Evolutionary conservation across 768 basidiomycete genomes (phyloP).

Genomic region (Ephemerocybe angulata): DNA sequence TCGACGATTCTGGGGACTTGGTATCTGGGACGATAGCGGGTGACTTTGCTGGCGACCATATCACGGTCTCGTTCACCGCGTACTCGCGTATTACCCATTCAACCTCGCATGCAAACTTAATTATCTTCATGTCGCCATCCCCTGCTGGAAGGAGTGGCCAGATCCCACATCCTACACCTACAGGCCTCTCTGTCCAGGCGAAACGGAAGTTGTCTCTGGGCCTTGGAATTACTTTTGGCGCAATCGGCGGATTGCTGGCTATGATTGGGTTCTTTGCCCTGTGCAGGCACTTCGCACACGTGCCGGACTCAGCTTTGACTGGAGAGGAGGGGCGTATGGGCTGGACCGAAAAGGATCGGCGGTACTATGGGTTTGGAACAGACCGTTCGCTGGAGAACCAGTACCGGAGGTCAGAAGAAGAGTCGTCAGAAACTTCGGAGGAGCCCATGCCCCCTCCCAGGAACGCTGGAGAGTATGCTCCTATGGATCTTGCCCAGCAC

Average conservation of each 20-base stretch:
- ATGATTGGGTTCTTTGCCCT: conserved; percentile 54
- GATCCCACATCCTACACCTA: conserved; percentile 28
- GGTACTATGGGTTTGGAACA: conserved; percentile 57
- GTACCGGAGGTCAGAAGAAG: background rate
- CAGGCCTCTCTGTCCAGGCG: conserved; percentile 37
- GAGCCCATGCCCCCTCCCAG: conserved; percentile 55
- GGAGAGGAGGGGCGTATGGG: conserved; percentile 56
- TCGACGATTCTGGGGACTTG: conserved; percentile 38
- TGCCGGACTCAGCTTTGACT: conserved; percentile 57
- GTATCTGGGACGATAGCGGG: conserved; percentile 54
- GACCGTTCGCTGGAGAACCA: background rate
- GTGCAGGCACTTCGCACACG: conserved; percentile 51
- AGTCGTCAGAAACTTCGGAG: conserved; percentile 50
- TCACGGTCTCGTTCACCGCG: conserved; percentile 60
- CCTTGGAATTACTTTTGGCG: conserved; percentile 57
- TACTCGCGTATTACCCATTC: conserved; percentile 65
- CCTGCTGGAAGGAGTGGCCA: conserved; percentile 32
- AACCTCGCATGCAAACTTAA: conserved; percentile 61
- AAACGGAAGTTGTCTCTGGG: conserved; percentile 53
- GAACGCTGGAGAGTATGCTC: conserved; percentile 67
- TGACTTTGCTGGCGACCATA: conserved; percentile 37
- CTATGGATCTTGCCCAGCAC: conserved; percentile 46
- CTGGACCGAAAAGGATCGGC: conserved; percentile 62
- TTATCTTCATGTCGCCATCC: conserved; percentile 42
- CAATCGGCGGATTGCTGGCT: conserved; percentile 54